A percentile compares a stretch with the other conserved stretches of the same genome.
Conservation (phyloP, 768 basidiomycete species). For the Harrya chromipes region DNA sequence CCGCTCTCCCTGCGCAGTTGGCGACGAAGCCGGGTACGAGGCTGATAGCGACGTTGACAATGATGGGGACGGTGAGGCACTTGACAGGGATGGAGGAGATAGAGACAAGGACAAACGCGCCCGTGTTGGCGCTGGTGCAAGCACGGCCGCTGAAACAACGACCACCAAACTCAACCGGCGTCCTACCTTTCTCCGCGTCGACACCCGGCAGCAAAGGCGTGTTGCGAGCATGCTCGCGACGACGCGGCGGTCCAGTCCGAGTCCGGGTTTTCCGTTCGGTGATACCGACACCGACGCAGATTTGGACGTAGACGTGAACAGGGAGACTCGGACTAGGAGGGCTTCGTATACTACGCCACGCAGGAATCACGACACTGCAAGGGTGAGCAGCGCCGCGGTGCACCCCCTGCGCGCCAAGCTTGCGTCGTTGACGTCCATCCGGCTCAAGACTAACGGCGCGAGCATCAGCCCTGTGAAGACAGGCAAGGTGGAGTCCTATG, state of each 20-base stretch:
- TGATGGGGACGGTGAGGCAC: background rate
- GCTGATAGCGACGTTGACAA: conserved; percentile 23
- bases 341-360: no score
- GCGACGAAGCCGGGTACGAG: conserved; percentile 26
- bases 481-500: conserved; percentile 2
- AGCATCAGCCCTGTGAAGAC: no score
- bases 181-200: conserved; percentile 20
- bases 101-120: background rate
- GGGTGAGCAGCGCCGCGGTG: no score
- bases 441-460: background rate
- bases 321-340: no score
- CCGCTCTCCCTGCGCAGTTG: background rate
- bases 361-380: no score
- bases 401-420: background rate
- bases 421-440: background rate
- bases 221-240: conserved; percentile 25
- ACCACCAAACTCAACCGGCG: background rate
- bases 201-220: conserved; percentile 25
- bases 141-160: background rate
- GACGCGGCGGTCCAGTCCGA: conserved; percentile 1
- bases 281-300: no score
- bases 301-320: no score
- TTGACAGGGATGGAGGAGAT: background rate
- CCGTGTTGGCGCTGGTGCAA: background rate
- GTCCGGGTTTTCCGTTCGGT: no score